These are phyloP conservation scores for Straminergon stramineum DNA, from an alignment of 225 moss, liverwort and hornwort genomes.

Conservation along the genomic window DNA sequence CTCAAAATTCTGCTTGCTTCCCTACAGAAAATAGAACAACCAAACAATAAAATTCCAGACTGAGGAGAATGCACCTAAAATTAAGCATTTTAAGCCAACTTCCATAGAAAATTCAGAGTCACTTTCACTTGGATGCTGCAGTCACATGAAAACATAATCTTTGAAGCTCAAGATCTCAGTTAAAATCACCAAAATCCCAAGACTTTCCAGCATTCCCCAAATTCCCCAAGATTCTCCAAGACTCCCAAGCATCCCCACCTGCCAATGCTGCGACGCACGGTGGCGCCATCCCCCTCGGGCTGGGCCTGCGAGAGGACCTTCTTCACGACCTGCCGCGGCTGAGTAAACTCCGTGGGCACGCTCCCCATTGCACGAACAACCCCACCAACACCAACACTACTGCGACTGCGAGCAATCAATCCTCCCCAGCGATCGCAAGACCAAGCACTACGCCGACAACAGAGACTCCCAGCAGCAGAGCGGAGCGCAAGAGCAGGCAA, in stretches of 20 bases:
- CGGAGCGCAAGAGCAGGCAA: neutral
- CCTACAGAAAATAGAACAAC: neutral
- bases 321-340: slow-evolving; percentile 45
- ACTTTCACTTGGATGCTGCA: too few relatives aligned
- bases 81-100: neutral
- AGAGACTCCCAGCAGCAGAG: neutral
- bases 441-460: neutral
- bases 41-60: neutral
- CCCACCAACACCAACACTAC: neutral
- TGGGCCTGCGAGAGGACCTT: slow-evolving; percentile 64
- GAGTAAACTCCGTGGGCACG: slow-evolving; percentile 17
- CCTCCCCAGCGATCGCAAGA: neutral
- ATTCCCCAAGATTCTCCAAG: neutral
- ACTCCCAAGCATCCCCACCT: slow-evolving; percentile 17
- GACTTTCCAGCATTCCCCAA: too few relatives aligned
- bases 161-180: neutral
- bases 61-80: neutral
- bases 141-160: too few relatives aligned
- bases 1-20: too few relatives aligned
- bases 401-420: neutral
- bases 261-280: slow-evolving; percentile 80
- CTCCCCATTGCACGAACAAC: slow-evolving; percentile 32
- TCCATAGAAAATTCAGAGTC: neutral
- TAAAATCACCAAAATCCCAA: neutral
- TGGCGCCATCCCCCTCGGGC: slow-evolving; percentile 83